Percentiles rank a stretch among this genome's conserved stretches.
Evolutionary conservation across 2,329 filamentous ascomycete species (phyloP).

Genomic region (Myriosclerotinia scirpicola): DNA sequence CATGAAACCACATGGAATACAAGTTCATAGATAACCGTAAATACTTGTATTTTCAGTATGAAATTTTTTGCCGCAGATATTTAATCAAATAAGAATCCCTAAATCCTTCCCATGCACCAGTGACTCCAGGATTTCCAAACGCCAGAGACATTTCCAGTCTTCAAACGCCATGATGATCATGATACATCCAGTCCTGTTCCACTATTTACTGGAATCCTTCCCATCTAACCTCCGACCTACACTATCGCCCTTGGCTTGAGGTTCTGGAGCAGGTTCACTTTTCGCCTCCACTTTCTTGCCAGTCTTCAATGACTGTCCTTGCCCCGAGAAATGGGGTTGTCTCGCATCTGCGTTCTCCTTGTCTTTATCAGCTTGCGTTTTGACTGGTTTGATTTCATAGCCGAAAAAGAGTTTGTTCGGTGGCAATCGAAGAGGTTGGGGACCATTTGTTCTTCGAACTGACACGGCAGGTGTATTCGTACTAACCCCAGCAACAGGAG

Average conservation of each 20-base stretch:
- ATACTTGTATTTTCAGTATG: not conserved
- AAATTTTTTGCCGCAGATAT: not conserved
- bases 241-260: conserved; percentile 17
- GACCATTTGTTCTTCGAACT: conserved; percentile 65
- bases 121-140: not conserved
- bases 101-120: conserved; percentile 2
- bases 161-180: conserved; percentile 12
- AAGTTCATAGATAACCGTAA: not conserved
- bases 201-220: conserved; percentile 10
- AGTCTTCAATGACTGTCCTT: conserved; percentile 75
- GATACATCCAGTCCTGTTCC: not conserved
- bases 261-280: conserved; percentile 31
- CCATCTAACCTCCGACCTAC: conserved; percentile 34
- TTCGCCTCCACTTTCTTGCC: conserved; percentile 57
- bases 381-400: conserved; percentile 86
- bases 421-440: conserved; percentile 79
- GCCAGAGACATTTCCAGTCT: no score
- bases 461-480: conserved; percentile 38
- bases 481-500: conserved; percentile 63
- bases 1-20: not conserved
- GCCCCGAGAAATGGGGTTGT: conserved; percentile 76
- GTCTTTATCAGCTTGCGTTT: conserved; percentile 71
- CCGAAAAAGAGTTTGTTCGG: conserved; percentile 96
- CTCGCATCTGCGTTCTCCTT: conserved; percentile 63
- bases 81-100: not conserved